These are phyloP conservation scores for Inonotus hispidus DNA, from an alignment of 1,284 basidiomycete species.

Conservation along the genomic window DNA sequence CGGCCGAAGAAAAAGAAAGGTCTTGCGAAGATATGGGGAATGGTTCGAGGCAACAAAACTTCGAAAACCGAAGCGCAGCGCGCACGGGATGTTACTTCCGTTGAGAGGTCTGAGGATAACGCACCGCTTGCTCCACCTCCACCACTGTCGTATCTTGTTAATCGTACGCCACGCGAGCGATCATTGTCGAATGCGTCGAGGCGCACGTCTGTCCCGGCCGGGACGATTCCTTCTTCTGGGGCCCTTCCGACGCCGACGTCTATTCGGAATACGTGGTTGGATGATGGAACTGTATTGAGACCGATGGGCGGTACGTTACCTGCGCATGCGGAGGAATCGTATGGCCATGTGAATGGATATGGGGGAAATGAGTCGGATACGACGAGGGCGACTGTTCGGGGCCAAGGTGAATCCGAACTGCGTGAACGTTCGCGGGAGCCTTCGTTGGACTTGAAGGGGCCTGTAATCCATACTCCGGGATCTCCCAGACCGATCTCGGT, in stretches of 20 bases:
- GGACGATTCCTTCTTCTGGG: slow-evolving; percentile 20
- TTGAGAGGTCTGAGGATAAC: slow-evolving; percentile 55
- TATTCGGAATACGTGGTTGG: slow-evolving; percentile 16
- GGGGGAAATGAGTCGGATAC: neutral
- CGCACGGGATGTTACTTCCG: slow-evolving; percentile 34
- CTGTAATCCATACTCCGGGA: slow-evolving; percentile 25
- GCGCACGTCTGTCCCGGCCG: slow-evolving; percentile 63
- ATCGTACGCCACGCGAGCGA: slow-evolving; percentile 39
- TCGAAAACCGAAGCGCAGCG: slow-evolving; percentile 27
- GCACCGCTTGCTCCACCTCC: slow-evolving; percentile 79
- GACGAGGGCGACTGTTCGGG: slow-evolving; percentile 32
- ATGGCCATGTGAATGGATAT: neutral
- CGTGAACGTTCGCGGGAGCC: slow-evolving; percentile 37
- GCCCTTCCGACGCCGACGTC: slow-evolving; percentile 17
- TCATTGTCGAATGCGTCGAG: slow-evolving; percentile 35
- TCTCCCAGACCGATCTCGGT: slow-evolving; percentile 32
- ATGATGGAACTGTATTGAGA: slow-evolving; percentile 1
- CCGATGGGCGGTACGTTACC: slow-evolving; percentile 1
- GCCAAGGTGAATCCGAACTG: slow-evolving; percentile 53
- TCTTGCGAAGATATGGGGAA: slow-evolving; percentile 77
- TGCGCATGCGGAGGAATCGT: slow-evolving; percentile 15
- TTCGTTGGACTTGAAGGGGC: slow-evolving; percentile 31
- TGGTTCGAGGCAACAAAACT: slow-evolving; percentile 54
- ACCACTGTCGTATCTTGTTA: slow-evolving; percentile 77
- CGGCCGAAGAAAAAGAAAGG: slow-evolving; percentile 74